These are phyloP conservation scores for Akanthomyces lecanii DNA, from an alignment of 2,329 filamentous ascomycete species.

Conservation along the genomic window DNA sequence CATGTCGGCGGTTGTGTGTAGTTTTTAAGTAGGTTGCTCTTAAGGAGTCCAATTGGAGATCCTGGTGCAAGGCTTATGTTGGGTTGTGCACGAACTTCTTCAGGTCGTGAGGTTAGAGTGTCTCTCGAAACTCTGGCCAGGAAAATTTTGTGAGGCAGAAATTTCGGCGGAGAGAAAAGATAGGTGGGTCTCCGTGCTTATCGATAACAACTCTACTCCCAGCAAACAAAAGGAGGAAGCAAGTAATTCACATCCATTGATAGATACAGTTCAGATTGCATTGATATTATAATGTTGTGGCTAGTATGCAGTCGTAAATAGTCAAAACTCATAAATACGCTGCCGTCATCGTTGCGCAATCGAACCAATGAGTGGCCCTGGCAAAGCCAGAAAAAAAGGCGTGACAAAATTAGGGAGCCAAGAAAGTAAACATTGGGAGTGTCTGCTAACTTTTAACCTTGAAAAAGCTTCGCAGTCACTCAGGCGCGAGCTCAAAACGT, in stretches of 20 bases:
- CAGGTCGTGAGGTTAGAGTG: neutral
- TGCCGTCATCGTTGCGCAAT: neutral
- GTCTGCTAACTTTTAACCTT: neutral
- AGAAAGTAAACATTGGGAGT: slow-evolving; percentile 2
- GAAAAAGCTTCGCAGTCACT: neutral
- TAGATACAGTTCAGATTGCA: neutral
- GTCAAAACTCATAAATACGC: neutral
- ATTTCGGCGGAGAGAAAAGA: neutral
- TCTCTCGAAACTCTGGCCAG: neutral
- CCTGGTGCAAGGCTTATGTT: neutral
- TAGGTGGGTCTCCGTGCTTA: slow-evolving; percentile 9
- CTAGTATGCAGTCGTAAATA: slow-evolving; percentile 1
- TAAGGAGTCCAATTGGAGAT: neutral
- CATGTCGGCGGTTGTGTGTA: slow-evolving; percentile 32
- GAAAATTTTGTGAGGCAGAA: slow-evolving; percentile 14
- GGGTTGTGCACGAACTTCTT: neutral
- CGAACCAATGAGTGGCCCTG: slow-evolving; percentile 1
- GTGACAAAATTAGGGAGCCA: neutral
- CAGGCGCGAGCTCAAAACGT: neutral
- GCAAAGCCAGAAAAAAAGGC: neutral
- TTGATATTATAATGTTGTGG: neutral
- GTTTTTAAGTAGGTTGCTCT: neutral
- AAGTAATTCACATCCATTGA: neutral
- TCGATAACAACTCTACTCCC: slow-evolving; percentile 3
- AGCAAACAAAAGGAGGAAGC: neutral